phyloP scores from a whole-genome alignment of 148 eudicot genomes.

The Persicaria maculosa region DNA sequence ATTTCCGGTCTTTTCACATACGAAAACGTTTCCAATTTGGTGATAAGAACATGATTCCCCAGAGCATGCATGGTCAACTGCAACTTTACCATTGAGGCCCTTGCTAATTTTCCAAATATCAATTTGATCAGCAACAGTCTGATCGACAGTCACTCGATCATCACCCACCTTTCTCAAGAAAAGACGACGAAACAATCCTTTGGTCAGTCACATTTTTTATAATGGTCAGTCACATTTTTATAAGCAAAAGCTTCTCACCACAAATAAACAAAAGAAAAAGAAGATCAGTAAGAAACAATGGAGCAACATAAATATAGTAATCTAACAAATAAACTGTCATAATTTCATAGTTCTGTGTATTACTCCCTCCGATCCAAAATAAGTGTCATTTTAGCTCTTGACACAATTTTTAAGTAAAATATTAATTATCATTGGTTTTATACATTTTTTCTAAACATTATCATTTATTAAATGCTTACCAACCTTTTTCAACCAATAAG shows the following conservation, averaged over 20 bases:
- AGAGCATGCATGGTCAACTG: constrained; percentile 72
- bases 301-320: background rate
- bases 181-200: background rate
- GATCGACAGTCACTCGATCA: constrained; percentile 60
- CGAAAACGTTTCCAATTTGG: constrained; percentile 87
- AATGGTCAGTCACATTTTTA: too few species aligned
- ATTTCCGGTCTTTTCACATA: constrained; percentile 93
- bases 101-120: constrained; percentile 76
- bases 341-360: background rate
- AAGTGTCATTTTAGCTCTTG: too few species aligned
- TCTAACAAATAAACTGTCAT: background rate
- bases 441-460: too few species aligned
- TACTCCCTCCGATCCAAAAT: too few species aligned
- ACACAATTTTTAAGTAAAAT: too few species aligned
- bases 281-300: background rate
- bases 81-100: constrained; percentile 74
- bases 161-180: constrained; percentile 60
- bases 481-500: too few species aligned
- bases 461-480: too few species aligned
- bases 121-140: constrained; percentile 91
- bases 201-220: background rate
- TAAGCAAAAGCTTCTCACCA: background rate
- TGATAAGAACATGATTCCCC: constrained; percentile 78
- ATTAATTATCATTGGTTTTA: too few species aligned
- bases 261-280: background rate